Percentiles rank a stretch among this genome's conserved stretches.
These are phyloP conservation scores for Penicillium roqueforti DNA, from an alignment of 495 filamentous ascomycete genomes.

Conservation along the genomic window DNA sequence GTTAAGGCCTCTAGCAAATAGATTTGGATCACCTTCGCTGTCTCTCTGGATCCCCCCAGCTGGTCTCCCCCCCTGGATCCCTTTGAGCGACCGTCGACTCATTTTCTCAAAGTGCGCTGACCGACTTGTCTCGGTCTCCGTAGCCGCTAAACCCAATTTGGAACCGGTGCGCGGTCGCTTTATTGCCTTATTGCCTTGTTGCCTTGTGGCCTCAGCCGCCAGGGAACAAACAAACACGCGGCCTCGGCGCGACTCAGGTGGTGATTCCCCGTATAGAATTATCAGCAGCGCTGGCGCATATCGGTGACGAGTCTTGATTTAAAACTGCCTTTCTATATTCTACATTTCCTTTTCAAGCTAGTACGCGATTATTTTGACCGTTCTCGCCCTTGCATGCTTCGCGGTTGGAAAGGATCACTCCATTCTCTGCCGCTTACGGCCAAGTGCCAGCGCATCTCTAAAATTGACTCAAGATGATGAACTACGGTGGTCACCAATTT, in stretches of 20 bases:
- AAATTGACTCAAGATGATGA: constrained; percentile 24
- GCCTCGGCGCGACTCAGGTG: constrained; percentile 23
- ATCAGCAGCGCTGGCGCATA: constrained; percentile 15
- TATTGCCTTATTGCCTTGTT: constrained; percentile 4
- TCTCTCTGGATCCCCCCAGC: constrained; percentile 8
- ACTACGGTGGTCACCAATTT: constrained; percentile 35
- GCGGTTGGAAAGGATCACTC: constrained; percentile 9
- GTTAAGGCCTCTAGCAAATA: constrained; percentile 1
- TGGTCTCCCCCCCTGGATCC: constrained; percentile 19
- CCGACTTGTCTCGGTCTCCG: constrained; percentile 23
- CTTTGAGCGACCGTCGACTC: constrained; percentile 16
- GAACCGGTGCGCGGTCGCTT: neutral
- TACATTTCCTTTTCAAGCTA: neutral
- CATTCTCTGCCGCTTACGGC: constrained; percentile 20
- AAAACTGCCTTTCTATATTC: constrained; percentile 4
- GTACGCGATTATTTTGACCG: neutral
- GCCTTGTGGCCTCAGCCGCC: constrained; percentile 17
- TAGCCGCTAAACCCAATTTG: constrained; percentile 27
- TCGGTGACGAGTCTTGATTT: constrained; percentile 2
- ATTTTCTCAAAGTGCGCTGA: constrained; percentile 25
- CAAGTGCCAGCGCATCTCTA: constrained; percentile 13
- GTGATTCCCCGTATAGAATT: constrained; percentile 6
- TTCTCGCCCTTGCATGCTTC: constrained; percentile 20
- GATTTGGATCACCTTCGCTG: constrained; percentile 4
- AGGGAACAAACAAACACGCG: constrained; percentile 29